Base-by-base conservation (phyloP, 2,329 filamentous ascomycete genomes). In the Fusarium sp. region DNA sequence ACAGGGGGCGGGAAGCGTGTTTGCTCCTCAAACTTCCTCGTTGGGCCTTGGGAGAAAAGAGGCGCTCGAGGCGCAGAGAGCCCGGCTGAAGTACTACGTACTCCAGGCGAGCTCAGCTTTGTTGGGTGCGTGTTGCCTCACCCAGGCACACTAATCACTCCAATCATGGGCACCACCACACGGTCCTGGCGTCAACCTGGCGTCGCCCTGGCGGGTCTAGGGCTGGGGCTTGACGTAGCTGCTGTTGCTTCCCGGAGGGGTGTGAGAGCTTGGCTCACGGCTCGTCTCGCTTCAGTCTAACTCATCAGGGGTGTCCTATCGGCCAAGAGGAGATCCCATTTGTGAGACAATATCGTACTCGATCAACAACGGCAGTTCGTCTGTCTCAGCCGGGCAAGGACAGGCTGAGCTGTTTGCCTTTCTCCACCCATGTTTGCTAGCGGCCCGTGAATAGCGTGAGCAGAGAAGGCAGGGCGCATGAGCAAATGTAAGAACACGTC, bases 331-430 rank as follows among this genome's bases (percentile, higher is more conserved):
- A 68, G 30, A 60, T 60, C 43, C 37, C 9, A n/a, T 12, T 61
- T 62, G 33, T 65, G 65, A 68, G 68, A 70, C 70, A 68, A 57
- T 50, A 14, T 25, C 25, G 43, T 35, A 33, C 56, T 58, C 38
- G 43, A 58, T 68, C 38, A 63, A 54, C 52, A 56, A 43, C 30
- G 58, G 54, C 61, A 63, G 64, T 68, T 68, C 64, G 66, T 65
- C 52, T 61, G 64, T 64, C 35, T 64, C 52, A 38, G 37, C 22
- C 35, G 20, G 11, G 64, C 47, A 66, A 35, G 61, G 69, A 56
- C 58, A 22, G 33, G 63, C 12, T 50, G 37, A 66, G 69, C 30
- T 62, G 52, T 65, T 25, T 62, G 14, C 20, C 35, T 25, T 43
- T 66, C 59, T 37, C 65, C 68, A 66, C 66, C 37, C 47, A 58